Base-by-base conservation (phyloP, 345 rosid genomes). In the Populus pruinosa region DNA sequence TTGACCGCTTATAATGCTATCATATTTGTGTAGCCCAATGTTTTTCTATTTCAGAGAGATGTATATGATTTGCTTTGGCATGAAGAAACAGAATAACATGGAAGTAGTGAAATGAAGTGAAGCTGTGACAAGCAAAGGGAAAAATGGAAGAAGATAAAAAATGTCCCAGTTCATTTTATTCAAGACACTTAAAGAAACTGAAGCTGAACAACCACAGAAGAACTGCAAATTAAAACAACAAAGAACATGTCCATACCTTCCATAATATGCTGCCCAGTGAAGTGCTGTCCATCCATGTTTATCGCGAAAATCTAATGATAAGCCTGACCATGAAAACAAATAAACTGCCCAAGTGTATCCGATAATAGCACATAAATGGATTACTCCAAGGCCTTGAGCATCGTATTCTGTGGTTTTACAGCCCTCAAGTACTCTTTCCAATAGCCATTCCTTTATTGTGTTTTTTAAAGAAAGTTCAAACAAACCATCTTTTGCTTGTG, bases 211-310 rank as follows among this genome's bases (percentile, higher is more conserved):
- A 25, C 47, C 12, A 20, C 5, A 71, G 67, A 75, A 41, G 59
- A 49, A 36, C 11, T 23, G 61, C 56, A 67, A 18, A 62, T 36
- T 61, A 53, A 75, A 7, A 77, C 67, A 23, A 29, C 43, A 73
- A 41, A 25, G 16, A 12, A 69, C 35, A 25, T 16, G 83, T 59
- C 18, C 70, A 38, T 84, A 92, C 99, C 93, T 91, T 76, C 99
- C 98, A 71, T 74, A 79, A 84, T 83, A 86, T 74, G 99, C 98
- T 76, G 99, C 99, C 99, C 99, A 96, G 74, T 96, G 99, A 83
- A 96, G 97, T 79, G 99, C 97, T 50, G 99, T 96, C 98, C 98
- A 96, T 55, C 99, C 99, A 77, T 70, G 83, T 77, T 90, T 96
- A 83, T 96, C 99, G 77, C 98, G 94, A 73, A 85, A 89, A 84